Evolutionary conservation across 2,329 filamentous ascomycete species (phyloP).

Genomic region (Tolypocladium ovalisporum): DNA sequence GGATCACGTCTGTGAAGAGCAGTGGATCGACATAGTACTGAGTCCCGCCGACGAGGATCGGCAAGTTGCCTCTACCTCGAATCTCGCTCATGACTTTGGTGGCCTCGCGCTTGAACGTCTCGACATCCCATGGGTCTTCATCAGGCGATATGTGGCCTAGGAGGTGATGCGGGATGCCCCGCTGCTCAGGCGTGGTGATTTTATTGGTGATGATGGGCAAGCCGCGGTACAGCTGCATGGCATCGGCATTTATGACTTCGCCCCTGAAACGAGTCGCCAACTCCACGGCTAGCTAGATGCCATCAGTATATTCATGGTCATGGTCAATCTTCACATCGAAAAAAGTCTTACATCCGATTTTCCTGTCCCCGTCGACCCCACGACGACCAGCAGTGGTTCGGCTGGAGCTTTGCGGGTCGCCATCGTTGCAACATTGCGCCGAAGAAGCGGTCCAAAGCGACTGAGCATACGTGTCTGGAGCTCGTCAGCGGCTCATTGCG

Average conservation of each 20-base stretch:
- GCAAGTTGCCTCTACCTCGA: slow-evolving; percentile 63
- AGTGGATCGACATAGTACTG: slow-evolving; percentile 91
- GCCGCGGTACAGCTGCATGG: slow-evolving; percentile 93
- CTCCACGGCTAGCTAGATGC: slow-evolving; percentile 72
- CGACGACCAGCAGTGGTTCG: slow-evolving; percentile 63
- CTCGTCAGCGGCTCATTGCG: not conserved
- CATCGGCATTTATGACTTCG: slow-evolving; percentile 94
- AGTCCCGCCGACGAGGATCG: slow-evolving; percentile 87
- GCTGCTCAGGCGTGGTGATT: slow-evolving; percentile 61
- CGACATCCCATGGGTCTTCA: slow-evolving; percentile 74
- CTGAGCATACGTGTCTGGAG: slow-evolving; percentile 13
- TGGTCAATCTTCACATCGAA: not conserved
- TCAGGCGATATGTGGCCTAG: slow-evolving; percentile 67
- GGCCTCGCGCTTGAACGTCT: slow-evolving; percentile 63
- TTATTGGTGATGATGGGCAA: slow-evolving; percentile 95
- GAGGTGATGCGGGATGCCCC: slow-evolving; percentile 78
- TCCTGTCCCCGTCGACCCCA: slow-evolving; percentile 87
- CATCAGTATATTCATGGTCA: not conserved
- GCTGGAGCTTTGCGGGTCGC: slow-evolving; percentile 24
- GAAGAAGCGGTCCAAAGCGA: slow-evolving; percentile 11
- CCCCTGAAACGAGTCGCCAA: slow-evolving; percentile 75
- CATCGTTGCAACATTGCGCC: slow-evolving; percentile 30
- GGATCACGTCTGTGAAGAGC: slow-evolving; percentile 59
- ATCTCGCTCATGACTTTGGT: slow-evolving; percentile 65
- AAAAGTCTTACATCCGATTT: slow-evolving; percentile 67